Evolutionary conservation across 805 yeast genomes (phyloP), one percentile per base, ranked within the genome.

Genomic region (Starmerella tilneyi): DNA sequence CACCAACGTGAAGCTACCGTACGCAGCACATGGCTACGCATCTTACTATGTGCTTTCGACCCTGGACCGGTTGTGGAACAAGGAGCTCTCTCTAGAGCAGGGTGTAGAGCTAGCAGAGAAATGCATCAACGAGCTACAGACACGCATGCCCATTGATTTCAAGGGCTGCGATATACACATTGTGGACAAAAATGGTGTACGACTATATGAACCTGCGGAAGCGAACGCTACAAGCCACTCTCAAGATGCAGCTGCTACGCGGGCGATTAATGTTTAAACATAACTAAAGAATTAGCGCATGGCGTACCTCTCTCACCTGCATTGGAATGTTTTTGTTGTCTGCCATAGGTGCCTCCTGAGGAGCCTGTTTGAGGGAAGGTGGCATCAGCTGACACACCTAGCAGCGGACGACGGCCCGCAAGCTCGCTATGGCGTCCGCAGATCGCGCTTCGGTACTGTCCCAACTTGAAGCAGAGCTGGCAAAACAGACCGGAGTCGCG

Each of bases 11-110:
- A 84, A 80, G 49, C 71, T 92, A 48, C 97, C 98, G 13, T 92
- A 92, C 61, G 95, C 94, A 15, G 97, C 97, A 2, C 98, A 92
- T 63, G 98, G 98, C 11, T 92, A 92, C 60, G 94, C 97, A n/a
- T 94, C 94, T 1, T 92, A 89, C 65, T 92, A 92, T 63, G 79
- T 94, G 26, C 74, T 85, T 63, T 83, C 97, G 2, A 68, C 89
- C 52, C 71, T 92, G 54, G 98, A 92, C 68, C 86, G 81, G 56
- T 95, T 86, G 65, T 86, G 88, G 66, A 74, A 79, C 61, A 71
- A 78, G 34, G 88, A 79, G 56, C 75, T 88, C 78, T 68, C 74
- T 6, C 63, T 75, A 32, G 84, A 78, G 30, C 89, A 85, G 49
- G 98, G 96, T 2, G 60, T 89, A 48, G 71, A 78, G 38, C 70